A percentile compares a stretch with the other conserved stretches of the same genome.
Evolutionary conservation across 2,329 filamentous ascomycete species (phyloP).

Genomic region (Trichoderma pleuroti): DNA sequence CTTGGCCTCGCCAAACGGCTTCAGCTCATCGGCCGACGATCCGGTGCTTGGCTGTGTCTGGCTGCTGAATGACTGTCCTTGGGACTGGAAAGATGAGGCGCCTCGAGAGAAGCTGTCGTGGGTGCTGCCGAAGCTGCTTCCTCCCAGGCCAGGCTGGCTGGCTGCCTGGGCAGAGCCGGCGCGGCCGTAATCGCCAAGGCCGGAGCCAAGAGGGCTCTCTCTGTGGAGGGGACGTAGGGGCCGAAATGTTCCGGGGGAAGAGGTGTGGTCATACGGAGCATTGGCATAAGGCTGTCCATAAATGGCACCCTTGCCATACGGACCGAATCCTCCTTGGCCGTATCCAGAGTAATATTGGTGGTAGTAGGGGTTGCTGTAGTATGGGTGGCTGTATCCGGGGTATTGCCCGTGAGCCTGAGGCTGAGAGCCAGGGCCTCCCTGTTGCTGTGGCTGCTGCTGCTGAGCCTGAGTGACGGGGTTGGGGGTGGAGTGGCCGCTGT

Average conservation of each 20-base stretch:
- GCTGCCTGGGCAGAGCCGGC: conserved; percentile 48
- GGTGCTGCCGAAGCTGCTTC: conserved; percentile 49
- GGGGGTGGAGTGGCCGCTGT: conserved; percentile 86
- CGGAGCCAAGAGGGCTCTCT: conserved; percentile 48
- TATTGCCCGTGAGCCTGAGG: conserved; percentile 47
- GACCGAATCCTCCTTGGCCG: conserved; percentile 49
- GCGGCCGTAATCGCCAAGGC: conserved; percentile 54
- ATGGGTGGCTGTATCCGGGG: conserved; percentile 54
- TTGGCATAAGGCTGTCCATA: conserved; percentile 58
- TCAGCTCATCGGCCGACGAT: conserved; percentile 51
- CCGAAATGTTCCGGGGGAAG: conserved; percentile 54
- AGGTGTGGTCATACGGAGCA: conserved; percentile 54
- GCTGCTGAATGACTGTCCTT: conserved; percentile 52
- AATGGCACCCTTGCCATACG: conserved; percentile 53
- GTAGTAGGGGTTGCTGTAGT: conserved; percentile 62
- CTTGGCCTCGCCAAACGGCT: conserved; percentile 58
- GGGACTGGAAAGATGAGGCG: conserved; percentile 51
- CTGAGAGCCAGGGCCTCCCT: conserved; percentile 42
- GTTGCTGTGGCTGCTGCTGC: conserved; percentile 48
- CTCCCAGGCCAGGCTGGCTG: conserved; percentile 49
- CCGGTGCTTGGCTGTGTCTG: conserved; percentile 45
- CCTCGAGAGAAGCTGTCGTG: conserved; percentile 56
- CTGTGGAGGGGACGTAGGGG: conserved; percentile 52
- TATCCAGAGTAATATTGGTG: conserved; percentile 57
- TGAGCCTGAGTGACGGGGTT: conserved; percentile 66